Base-by-base conservation (phyloP, 495 filamentous ascomycete species). In the Filosporella fistucella region DNA sequence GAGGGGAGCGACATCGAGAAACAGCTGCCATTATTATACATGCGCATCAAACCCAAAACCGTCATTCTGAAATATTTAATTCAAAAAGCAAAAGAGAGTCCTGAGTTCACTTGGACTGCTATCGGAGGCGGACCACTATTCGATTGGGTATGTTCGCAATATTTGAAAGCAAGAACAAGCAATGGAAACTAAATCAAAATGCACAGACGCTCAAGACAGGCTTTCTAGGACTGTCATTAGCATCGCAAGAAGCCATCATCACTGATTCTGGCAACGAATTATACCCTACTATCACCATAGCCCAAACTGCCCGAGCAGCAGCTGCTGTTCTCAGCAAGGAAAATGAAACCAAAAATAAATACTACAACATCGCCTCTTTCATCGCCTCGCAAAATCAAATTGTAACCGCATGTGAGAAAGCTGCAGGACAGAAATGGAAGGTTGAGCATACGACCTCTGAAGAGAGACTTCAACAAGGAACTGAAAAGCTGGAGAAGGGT, bases 61-160 rank as follows among this genome's bases (percentile, higher is more conserved):
- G 54, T 56, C 0, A 42, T 70, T 1, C 43, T 67, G 30, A 52
- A 75, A 2, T 58, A 67, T 22, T 55, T 77, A 18, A 59, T 11
- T n/a, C 24, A 42, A 22, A 24, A 74, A 36, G 57, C 64, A 14
- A 53, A 64, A 3, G 61, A 60, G 13, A 55, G 62, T 17, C 55
- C 54, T 0, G 48, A 57, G 2, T 51, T 80, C 25, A 69, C 60
- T 0, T 81, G 69, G 53, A 75, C 68, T 0, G 21, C 56, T 1
- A 36, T 78, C 7, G 55, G 56, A n/a, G 72, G 45, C 37, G 74
- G 72, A 0, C 47, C 61, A 2, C 74, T 76, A 46, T 58, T 75
- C n/a, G 73, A 76, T 50, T 71, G 62, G 64, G 65, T 64, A 9
- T 17, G 35, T 38, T 30, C 6, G n/a, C 13, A 6, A 14, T 16